Percentiles rank a stretch among this genome's conserved stretches.
These are phyloP conservation scores for Phytophthora ohioensis DNA, from an alignment of 352 stramenopile genomes.

Conservation along the genomic window DNA sequence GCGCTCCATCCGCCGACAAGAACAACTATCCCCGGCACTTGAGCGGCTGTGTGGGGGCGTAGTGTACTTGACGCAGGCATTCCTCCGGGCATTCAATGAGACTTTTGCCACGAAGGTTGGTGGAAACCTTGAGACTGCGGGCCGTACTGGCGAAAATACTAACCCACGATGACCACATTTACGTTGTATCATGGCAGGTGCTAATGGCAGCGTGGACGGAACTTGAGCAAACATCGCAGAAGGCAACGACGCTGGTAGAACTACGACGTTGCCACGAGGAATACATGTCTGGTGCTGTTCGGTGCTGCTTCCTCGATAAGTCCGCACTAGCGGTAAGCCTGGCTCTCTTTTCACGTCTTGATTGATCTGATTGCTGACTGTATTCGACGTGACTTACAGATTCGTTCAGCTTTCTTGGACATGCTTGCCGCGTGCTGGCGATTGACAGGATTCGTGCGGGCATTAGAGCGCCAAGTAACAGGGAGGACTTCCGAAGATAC, in stretches of 20 bases:
- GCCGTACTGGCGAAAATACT: neutral
- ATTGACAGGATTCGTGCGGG: slow-evolving; percentile 45
- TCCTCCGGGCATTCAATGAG: slow-evolving; percentile 58
- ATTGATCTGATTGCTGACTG: slow-evolving; percentile 13
- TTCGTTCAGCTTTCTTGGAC: slow-evolving; percentile 38
- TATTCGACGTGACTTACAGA: slow-evolving; percentile 28
- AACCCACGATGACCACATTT: neutral
- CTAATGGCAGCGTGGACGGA: slow-evolving; percentile 51
- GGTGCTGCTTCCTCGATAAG: slow-evolving; percentile 57
- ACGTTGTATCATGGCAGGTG: slow-evolving; percentile 37
- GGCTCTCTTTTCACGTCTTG: neutral
- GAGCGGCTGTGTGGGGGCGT: slow-evolving; percentile 42
- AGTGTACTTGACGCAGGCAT: slow-evolving; percentile 53
- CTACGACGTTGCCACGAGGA: slow-evolving; percentile 48
- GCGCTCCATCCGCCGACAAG: slow-evolving; percentile 36
- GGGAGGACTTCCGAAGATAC: slow-evolving; percentile 24
- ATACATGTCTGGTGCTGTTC: slow-evolving; percentile 41
- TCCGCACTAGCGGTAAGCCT: slow-evolving; percentile 31
- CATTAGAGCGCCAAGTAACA: slow-evolving; percentile 37
- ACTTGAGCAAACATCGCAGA: slow-evolving; percentile 28
- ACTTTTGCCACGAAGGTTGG: slow-evolving; percentile 55
- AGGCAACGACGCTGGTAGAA: slow-evolving; percentile 35
- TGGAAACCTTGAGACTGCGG: neutral
- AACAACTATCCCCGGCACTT: slow-evolving; percentile 13
- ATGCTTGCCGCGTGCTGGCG: slow-evolving; percentile 39